A percentile compares a stretch with the other conserved stretches of the same genome.
phyloP scores from a whole-genome alignment of 768 basidiomycete species.

The Hygrophoropsis aurantiaca region DNA sequence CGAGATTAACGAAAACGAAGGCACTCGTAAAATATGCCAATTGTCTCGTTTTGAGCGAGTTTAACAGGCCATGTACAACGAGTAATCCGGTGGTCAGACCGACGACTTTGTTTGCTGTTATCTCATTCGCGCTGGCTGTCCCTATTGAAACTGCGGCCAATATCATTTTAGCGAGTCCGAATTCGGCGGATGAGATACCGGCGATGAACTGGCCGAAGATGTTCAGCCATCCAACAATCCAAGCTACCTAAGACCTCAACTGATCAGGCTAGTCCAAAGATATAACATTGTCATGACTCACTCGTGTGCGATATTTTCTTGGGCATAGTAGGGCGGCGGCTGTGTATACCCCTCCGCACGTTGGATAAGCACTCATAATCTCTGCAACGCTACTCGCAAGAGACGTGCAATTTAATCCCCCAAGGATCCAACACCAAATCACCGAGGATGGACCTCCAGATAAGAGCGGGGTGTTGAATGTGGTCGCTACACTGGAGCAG shows the following conservation, averaged over 20 bases:
- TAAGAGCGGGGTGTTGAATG: constrained; percentile 37
- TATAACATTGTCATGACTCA: constrained; percentile 24
- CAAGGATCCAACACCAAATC: constrained; percentile 37
- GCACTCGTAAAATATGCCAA: constrained; percentile 32
- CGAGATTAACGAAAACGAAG: constrained; percentile 47
- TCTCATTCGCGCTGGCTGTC: constrained; percentile 30
- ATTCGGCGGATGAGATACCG: constrained; percentile 33
- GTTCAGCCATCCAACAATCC: constrained; percentile 34
- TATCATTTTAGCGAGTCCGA: constrained; percentile 37
- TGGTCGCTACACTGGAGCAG: constrained; percentile 37
- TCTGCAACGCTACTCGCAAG: constrained; percentile 30
- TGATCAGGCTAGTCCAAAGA: background rate
- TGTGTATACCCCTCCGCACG: constrained; percentile 49
- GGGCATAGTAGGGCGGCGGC: constrained; percentile 77
- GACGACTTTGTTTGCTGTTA: constrained; percentile 39
- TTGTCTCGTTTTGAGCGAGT: constrained; percentile 42
- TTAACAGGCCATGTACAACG: constrained; percentile 40
- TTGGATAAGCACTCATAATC: constrained; percentile 31
- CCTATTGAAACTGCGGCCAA: constrained; percentile 23
- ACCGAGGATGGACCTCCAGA: constrained; percentile 36
- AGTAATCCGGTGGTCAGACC: constrained; percentile 42
- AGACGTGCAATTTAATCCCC: constrained; percentile 23
- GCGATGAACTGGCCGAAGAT: constrained; percentile 23
- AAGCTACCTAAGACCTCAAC: constrained; percentile 20
- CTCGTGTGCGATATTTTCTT: constrained; percentile 60